These are phyloP conservation scores for Zanthoxylum bungeanum DNA, from an alignment of 345 rosid species.

Conservation along the genomic window DNA sequence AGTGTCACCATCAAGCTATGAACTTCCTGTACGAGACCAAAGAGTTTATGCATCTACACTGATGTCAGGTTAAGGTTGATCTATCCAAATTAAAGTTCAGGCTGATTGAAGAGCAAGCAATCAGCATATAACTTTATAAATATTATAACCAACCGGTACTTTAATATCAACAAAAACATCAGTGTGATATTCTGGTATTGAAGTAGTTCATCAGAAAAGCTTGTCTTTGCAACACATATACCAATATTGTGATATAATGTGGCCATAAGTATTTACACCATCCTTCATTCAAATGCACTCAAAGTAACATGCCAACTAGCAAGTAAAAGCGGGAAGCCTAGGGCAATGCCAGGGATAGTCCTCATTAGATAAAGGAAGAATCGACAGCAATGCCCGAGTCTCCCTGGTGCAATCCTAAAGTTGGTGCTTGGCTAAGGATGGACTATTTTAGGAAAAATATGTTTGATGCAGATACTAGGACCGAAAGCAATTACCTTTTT, in stretches of 20 bases:
- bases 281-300: neutral
- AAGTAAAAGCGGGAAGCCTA: too few species aligned
- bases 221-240: neutral
- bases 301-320: neutral
- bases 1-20: conserved; percentile 3
- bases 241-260: neutral
- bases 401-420: too few species aligned
- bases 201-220: neutral
- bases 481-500: conserved; percentile 52
- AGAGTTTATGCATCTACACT: neutral
- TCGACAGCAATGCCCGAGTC: too few species aligned
- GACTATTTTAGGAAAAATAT: neutral
- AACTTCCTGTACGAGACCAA: neutral
- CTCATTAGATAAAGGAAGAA: too few species aligned
- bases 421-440: too few species aligned
- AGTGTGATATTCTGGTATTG: neutral
- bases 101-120: neutral
- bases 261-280: neutral
- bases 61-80: neutral
- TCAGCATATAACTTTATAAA: neutral
- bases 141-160: neutral
- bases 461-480: neutral
- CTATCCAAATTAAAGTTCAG: neutral
- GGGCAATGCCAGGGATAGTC: too few species aligned
- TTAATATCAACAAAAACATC: neutral